Evolutionary conservation across 139 green algal species (phyloP), one percentile per base, ranked within the genome.

Genomic region (Haematococcus lacustris): DNA sequence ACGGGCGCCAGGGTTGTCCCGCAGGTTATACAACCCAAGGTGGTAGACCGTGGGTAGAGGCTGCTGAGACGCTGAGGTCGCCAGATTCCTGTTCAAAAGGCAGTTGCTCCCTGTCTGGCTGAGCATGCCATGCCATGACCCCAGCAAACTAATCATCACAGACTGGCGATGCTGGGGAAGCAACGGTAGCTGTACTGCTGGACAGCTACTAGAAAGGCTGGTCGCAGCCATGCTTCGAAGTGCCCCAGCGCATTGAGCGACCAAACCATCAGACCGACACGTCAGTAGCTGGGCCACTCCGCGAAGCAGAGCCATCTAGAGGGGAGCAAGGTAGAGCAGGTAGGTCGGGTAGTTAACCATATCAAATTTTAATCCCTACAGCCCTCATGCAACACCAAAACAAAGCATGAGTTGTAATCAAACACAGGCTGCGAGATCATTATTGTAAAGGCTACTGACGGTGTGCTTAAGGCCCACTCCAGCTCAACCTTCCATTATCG

Each of bases 1-100:
- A 0, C 50, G 87, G 0, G 89, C 82, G 0, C 85, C 86, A 9
- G 88, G 85, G 38, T 94, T 94, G 68, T 92, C 86, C 30, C 71
- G 35, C 6, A 94, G n/a, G 47, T 75, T 90, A 69, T 87, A 83
- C 0, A 93, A 72, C 3, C 73, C 61, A 2, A 92, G 71, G 28
- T 79, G 81, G 66, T 84, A 76, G 28, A 65, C 53, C n/a, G n/a
- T n/a, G 26, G 67, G 71, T 33, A 37, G 43, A 26, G 26, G n/a
- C 25, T 39, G 25, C 5, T 61, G 25, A 28, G 66, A 23, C 21
- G n/a, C 25, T 35, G 57, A 32, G 57, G 21, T 64, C 23, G 26
- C 4, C 17, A 64, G 57, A 33, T 57, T 13, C 47, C 21, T 57
- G 47, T 57, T 13, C 47, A 57, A 28, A 21, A 13, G 21, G 47